A percentile compares a stretch with the other conserved stretches of the same genome.
Conservation (phyloP, 2,329 filamentous ascomycete species). For the Colletotrichum sansevieriae region DNA sequence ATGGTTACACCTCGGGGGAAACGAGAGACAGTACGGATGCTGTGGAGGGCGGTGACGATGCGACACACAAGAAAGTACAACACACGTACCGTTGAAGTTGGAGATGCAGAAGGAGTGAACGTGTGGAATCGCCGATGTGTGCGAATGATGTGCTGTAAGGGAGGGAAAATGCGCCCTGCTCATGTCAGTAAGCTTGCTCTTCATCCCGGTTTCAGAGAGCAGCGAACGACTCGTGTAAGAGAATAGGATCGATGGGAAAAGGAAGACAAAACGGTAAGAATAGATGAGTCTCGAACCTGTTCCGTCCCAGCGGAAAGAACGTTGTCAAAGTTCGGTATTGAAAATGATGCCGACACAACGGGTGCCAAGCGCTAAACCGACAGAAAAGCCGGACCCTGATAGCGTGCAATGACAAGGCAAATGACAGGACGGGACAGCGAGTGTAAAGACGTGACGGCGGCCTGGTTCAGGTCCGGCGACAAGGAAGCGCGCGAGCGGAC, state of each 20-base stretch:
- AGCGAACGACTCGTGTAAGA: constrained; percentile 4
- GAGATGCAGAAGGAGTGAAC: constrained; percentile 3
- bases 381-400: constrained; percentile 5
- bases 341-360: constrained; percentile 6
- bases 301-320: background rate
- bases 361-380: constrained; percentile 14
- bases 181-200: constrained; percentile 36
- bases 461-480: constrained; percentile 23
- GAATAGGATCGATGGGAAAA: background rate
- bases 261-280: background rate
- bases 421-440: constrained; percentile 19
- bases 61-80: constrained; percentile 34
- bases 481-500: constrained; percentile 38
- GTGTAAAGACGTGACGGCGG: constrained; percentile 10
- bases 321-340: constrained; percentile 12
- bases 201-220: constrained; percentile 32
- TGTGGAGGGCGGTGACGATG: constrained; percentile 29
- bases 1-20: constrained; percentile 32
- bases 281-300: background rate
- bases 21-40: constrained; percentile 23
- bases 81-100: constrained; percentile 29
- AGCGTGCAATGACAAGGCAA: constrained; percentile 17
- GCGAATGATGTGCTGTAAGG: constrained; percentile 28
- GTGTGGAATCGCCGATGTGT: constrained; percentile 32
- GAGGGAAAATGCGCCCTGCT: constrained; percentile 31